A percentile compares a stretch with the other conserved stretches of the same genome.
Evolutionary conservation across 495 filamentous ascomycete genomes (phyloP).

Genomic region (Annulohypoxylon bovei): DNA sequence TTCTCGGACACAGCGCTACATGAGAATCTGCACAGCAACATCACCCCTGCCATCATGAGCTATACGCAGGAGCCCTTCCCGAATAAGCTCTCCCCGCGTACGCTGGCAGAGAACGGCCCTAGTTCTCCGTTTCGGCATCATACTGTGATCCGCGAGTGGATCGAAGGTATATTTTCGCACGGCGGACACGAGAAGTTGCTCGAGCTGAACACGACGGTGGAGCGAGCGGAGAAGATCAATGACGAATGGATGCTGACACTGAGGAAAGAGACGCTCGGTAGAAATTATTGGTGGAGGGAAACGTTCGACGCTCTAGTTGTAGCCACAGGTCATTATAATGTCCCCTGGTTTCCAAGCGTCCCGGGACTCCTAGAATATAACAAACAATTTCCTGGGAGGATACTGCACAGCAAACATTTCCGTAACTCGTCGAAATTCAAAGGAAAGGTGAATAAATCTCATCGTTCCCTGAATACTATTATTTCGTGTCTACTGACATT

Average conservation of each 20-base stretch:
- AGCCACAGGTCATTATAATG: constrained; percentile 51
- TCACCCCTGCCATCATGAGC: constrained; percentile 51
- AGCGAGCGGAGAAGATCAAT: constrained; percentile 48
- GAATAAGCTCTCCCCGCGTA: constrained; percentile 41
- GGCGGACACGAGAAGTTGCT: constrained; percentile 49
- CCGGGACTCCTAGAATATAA: constrained; percentile 47
- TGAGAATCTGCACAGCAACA: constrained; percentile 57
- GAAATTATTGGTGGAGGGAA: constrained; percentile 57
- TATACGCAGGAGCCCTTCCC: constrained; percentile 55
- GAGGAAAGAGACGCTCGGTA: constrained; percentile 43
- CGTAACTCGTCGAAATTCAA: constrained; percentile 44
- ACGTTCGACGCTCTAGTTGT: constrained; percentile 48
- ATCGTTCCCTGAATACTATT: not conserved
- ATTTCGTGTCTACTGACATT: not conserved
- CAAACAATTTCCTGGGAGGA: constrained; percentile 45
- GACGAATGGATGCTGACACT: constrained; percentile 54
- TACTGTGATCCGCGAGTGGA: constrained; percentile 50
- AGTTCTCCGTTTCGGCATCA: constrained; percentile 52
- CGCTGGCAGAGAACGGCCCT: constrained; percentile 47
- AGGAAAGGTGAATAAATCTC: constrained; percentile 53
- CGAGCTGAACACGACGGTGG: constrained; percentile 54
- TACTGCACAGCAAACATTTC: constrained; percentile 51
- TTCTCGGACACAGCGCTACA: constrained; percentile 62
- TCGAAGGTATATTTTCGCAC: constrained; percentile 52
- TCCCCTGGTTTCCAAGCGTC: constrained; percentile 46